Percentiles rank a stretch among this genome's conserved stretches.
phyloP scores from a whole-genome alignment of 495 filamentous ascomycete species.

The Chlorociboria aeruginascens region DNA sequence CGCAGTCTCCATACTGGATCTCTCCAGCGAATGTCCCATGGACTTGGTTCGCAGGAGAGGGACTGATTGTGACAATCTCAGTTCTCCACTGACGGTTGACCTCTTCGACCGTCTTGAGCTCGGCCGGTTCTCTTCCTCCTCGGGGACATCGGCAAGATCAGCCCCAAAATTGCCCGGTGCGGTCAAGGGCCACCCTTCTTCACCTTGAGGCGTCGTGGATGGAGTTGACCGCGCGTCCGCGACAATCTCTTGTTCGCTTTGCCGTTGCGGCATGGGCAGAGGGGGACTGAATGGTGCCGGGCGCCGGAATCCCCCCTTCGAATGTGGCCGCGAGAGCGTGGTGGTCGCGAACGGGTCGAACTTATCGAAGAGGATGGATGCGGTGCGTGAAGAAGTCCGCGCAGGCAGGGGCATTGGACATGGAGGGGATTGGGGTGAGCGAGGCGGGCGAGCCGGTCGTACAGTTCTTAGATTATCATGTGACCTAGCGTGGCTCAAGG shows the following conservation, averaged over 20 bases:
- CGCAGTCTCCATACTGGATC: background rate
- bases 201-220: slow-evolving; percentile 11
- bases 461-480: slow-evolving; percentile 33
- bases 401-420: slow-evolving; percentile 27
- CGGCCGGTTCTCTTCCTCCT: slow-evolving; percentile 48
- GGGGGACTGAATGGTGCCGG: slow-evolving; percentile 24
- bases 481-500: slow-evolving; percentile 25
- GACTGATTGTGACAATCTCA: slow-evolving; percentile 18
- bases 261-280: background rate
- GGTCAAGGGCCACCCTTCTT: slow-evolving; percentile 16
- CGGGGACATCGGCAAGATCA: slow-evolving; percentile 45
- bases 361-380: slow-evolving; percentile 30
- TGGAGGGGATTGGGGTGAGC: slow-evolving; percentile 25
- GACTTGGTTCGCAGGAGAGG: slow-evolving; percentile 10
- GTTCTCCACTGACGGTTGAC: slow-evolving; percentile 5
- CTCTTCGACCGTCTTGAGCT: slow-evolving; percentile 8
- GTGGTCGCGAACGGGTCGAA: slow-evolving; percentile 23
- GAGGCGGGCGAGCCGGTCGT: slow-evolving; percentile 36
- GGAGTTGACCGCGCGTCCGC: too few species aligned
- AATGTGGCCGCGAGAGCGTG: slow-evolving; percentile 27
- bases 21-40: slow-evolving; percentile 1
- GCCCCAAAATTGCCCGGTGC: slow-evolving; percentile 6
- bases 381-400: slow-evolving; percentile 35
- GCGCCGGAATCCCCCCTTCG: slow-evolving; percentile 28
- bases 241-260: too few species aligned